Evolutionary conservation across 306 rosid genomes (phyloP), one percentile per base, ranked within the genome.

Genomic region (Oemleria cerasiformis): DNA sequence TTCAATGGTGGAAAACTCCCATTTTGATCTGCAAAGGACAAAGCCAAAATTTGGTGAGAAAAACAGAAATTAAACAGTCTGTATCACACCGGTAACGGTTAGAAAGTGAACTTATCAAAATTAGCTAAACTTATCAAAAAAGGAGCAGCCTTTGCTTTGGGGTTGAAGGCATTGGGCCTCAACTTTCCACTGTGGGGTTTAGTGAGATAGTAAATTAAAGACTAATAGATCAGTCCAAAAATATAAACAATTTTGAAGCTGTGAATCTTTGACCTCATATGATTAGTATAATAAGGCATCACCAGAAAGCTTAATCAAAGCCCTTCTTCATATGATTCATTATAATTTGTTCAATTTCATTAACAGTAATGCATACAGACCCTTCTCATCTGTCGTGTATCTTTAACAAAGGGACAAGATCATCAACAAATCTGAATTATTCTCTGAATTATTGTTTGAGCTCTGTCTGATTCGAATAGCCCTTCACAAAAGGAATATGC

Each of bases 1-100:
- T 71, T 63, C 30, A 82, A 74, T 40, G 93, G 85, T 73, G 88
- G 91, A 78, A 72, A 87, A 4, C 82, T 79, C 69, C 91, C 87
- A 51, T 62, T 45, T 86, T 82, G 82, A 86, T 90, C 96, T 90
- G 88, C 83, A 15, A 77, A 77, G 72, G 73, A 7, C 43, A 16
- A 50, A 23, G 30, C 71, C 54, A 65, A 67, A 68, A 55, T 73
- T 83, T 57, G 81, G 39, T 64, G 23, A 34, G 58, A 58, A 40
- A 63, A 47, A 1, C 34, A 49, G 58, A 42, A 30, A 30, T 30
- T 30, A 34, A 19, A 51, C 16, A 38, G 19, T 25, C 59, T 49
- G 19, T 7, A 4, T 51, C 36, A 8, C 0, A 9, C 45, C 12
- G 15, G n/a, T 6, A 67, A 34, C 13, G 55, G 38, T 23, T 23